These are phyloP conservation scores for Hyaloscypha finlandica DNA, from an alignment of 495 filamentous ascomycete genomes.

Conservation along the genomic window DNA sequence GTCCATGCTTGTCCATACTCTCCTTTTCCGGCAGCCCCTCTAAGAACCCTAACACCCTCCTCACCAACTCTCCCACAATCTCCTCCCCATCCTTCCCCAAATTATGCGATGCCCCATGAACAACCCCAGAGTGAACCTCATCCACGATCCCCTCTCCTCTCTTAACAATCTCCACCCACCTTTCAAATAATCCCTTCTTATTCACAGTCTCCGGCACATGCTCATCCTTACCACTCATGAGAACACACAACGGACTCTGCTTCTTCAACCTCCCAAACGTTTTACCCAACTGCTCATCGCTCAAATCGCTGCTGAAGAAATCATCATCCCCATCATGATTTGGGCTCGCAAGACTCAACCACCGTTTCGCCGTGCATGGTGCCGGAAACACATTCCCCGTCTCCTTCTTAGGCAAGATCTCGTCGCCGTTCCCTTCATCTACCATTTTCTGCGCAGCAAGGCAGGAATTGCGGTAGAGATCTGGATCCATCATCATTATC, in stretches of 20 bases:
- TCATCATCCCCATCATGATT: conserved; percentile 76
- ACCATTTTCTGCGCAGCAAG: conserved; percentile 55
- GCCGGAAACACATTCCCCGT: conserved; percentile 51
- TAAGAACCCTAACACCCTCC: conserved; percentile 59
- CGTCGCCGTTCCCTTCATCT: conserved; percentile 49
- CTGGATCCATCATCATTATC: conserved; percentile 37
- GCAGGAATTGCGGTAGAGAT: conserved; percentile 52
- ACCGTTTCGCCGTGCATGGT: conserved; percentile 68
- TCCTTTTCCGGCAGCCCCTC: conserved; percentile 26
- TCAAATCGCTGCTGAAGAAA: conserved; percentile 81
- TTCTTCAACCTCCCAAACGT: conserved; percentile 67
- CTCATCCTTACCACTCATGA: conserved; percentile 76
- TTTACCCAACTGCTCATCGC: conserved; percentile 53
- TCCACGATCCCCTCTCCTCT: conserved; percentile 48
- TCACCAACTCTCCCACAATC: conserved; percentile 51
- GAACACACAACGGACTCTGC: conserved; percentile 57
- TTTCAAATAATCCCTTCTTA: conserved; percentile 60
- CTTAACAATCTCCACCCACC: conserved; percentile 59
- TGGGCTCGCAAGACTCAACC: conserved; percentile 63
- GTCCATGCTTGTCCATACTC: neutral
- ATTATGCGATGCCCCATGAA: conserved; percentile 65
- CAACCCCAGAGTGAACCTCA: conserved; percentile 54
- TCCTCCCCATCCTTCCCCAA: conserved; percentile 46
- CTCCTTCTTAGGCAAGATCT: conserved; percentile 57
- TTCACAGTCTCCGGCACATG: conserved; percentile 64